These are phyloP conservation scores for Solanum bulbocastanum DNA, from an alignment of 257 asterid species.

Conservation along the genomic window DNA sequence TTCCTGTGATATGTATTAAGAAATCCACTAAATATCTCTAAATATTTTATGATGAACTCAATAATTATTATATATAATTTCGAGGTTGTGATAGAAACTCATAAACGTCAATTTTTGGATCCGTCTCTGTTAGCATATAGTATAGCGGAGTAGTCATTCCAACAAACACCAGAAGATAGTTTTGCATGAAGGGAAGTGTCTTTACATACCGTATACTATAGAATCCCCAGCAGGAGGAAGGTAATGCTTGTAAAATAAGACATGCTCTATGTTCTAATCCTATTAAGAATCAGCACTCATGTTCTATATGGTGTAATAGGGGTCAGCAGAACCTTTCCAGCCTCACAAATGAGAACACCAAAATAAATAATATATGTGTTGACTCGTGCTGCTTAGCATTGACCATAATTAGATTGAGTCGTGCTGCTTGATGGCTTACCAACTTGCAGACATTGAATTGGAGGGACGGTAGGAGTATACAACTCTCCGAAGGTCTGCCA, in stretches of 20 bases:
- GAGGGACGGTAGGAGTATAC: conserved; percentile 60
- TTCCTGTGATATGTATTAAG: not conserved
- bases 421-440: conserved; percentile 63
- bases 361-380: not conserved
- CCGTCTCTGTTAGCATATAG: not conserved
- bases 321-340: conserved; percentile 43
- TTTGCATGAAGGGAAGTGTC: not conserved
- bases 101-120: not conserved
- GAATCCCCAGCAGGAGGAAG: not conserved
- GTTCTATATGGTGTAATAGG: conserved; percentile 27
- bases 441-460: conserved; percentile 43
- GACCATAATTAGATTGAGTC: conserved; percentile 43
- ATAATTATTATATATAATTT: too few relatives aligned
- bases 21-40: not conserved
- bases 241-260: not conserved
- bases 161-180: not conserved
- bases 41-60: not conserved
- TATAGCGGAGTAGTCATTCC: not conserved
- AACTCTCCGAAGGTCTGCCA: conserved; percentile 80
- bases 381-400: conserved; percentile 23
- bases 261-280: not conserved
- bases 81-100: not conserved
- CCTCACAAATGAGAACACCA: conserved; percentile 53
- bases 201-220: not conserved
- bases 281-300: not conserved